A percentile compares a stretch with the other conserved stretches of the same genome.
Evolutionary conservation across 305 asterid genomes (phyloP).

Genomic region (Fraxinus nigra): DNA sequence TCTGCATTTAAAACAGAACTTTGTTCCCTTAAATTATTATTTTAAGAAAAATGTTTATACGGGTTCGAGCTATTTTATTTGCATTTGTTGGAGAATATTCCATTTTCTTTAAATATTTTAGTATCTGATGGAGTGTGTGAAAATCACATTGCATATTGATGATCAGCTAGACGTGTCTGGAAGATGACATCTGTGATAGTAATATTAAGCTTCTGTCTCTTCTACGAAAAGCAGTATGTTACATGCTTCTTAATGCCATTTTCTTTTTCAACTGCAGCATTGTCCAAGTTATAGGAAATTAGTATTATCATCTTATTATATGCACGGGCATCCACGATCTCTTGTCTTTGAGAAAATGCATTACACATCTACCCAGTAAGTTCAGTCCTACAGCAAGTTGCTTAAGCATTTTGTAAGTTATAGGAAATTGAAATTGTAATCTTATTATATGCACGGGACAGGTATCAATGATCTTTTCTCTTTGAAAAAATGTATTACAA

Average conservation of each 20-base stretch:
- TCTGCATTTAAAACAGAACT: not conserved
- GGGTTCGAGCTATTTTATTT: not conserved
- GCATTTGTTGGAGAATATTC: constrained; percentile 14
- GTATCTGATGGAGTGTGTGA: not conserved
- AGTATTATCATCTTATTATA: not conserved
- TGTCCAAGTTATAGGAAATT: not conserved
- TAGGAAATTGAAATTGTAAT: not conserved
- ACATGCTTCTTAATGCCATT: not conserved
- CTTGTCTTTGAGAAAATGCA: not conserved
- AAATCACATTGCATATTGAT: constrained; percentile 7
- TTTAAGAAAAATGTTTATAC: not conserved
- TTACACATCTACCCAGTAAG: not conserved
- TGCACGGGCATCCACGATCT: not conserved
- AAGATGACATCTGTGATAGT: not conserved
- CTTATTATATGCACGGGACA: not conserved
- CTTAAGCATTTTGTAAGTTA: not conserved
- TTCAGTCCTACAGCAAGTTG: not conserved
- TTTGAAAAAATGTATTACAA: not conserved
- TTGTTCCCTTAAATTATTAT: constrained; percentile 14
- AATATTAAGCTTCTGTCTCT: not conserved
- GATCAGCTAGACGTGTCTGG: not conserved
- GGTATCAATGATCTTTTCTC: not conserved
- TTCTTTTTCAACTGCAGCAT: not conserved
- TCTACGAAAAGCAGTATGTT: not conserved
- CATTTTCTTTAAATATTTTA: not conserved